Percentiles rank a stretch among this genome's conserved stretches.
Evolutionary conservation across 2,329 filamentous ascomycete species (phyloP).

Genomic region (Cadophora sp.): DNA sequence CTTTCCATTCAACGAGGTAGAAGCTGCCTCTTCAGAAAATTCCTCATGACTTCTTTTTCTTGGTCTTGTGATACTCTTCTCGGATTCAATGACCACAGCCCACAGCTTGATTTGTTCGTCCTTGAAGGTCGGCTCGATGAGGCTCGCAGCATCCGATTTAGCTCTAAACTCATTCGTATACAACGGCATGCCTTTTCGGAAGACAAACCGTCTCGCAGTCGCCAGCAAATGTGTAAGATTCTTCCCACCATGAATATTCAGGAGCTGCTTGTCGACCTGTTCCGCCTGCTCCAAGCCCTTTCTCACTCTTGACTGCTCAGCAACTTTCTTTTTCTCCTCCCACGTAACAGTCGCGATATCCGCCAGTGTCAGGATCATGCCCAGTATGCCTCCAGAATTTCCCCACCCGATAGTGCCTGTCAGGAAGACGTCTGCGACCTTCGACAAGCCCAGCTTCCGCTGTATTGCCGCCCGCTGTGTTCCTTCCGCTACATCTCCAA

Average conservation of each 20-base stretch:
- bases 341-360: constrained; percentile 62
- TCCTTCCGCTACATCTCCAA: constrained; percentile 84
- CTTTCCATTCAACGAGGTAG: constrained; percentile 16
- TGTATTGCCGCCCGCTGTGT: constrained; percentile 73
- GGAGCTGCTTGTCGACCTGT: constrained; percentile 44
- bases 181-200: constrained; percentile 82
- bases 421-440: constrained; percentile 80
- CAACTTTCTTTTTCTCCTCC: constrained; percentile 50
- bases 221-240: constrained; percentile 84
- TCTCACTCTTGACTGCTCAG: constrained; percentile 44
- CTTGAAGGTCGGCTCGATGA: constrained; percentile 68
- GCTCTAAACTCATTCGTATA: constrained; percentile 67
- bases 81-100: constrained; percentile 70
- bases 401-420: constrained; percentile 79
- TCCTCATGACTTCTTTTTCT: constrained; percentile 59
- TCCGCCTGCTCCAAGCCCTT: constrained; percentile 20
- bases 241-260: constrained; percentile 78
- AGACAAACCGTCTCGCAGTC: constrained; percentile 84
- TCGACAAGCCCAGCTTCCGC: constrained; percentile 67
- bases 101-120: constrained; percentile 84
- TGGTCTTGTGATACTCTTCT: constrained; percentile 43
- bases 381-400: constrained; percentile 81
- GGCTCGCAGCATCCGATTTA: constrained; percentile 38
- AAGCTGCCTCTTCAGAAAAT: constrained; percentile 41
- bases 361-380: constrained; percentile 83